A percentile compares a stretch with the other conserved stretches of the same genome.
These are phyloP conservation scores for Lasiosphaeriaceae sp. DNA, from an alignment of 495 filamentous ascomycete genomes.

Conservation along the genomic window DNA sequence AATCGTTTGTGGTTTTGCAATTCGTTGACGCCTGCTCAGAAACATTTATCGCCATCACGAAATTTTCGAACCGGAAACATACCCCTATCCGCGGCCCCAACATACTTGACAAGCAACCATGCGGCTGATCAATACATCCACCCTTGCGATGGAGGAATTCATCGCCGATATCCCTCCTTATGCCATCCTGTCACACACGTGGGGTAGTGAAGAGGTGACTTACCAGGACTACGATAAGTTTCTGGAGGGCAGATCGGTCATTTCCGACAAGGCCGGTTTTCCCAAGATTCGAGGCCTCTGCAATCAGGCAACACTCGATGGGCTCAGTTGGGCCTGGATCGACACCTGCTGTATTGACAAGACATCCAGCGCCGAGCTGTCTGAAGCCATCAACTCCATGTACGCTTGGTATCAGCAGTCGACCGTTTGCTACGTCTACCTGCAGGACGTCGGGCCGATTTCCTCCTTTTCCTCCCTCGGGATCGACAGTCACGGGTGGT, in stretches of 20 bases:
- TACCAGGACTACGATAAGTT: constrained; percentile 39
- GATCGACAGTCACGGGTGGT: too few species aligned
- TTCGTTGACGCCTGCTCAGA: too few species aligned
- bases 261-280: constrained; percentile 18
- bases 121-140: constrained; percentile 17
- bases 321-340: constrained; percentile 25
- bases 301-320: constrained; percentile 6
- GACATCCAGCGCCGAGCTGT: too few species aligned
- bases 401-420: constrained; percentile 23
- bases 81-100: too few species aligned
- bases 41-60: too few species aligned
- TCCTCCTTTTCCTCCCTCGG: constrained; percentile 14
- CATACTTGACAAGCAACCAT: too few species aligned
- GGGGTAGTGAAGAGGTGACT: constrained; percentile 37
- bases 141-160: constrained; percentile 15
- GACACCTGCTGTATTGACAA: constrained; percentile 37
- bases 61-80: too few species aligned
- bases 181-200: constrained; percentile 45
- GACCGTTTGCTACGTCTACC: constrained; percentile 24
- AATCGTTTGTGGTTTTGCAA: too few species aligned
- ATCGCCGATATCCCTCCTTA: constrained; percentile 22
- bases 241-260: background rate
- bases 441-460: constrained; percentile 17
- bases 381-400: too few species aligned
- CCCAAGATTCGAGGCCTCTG: constrained; percentile 20